Evolutionary conservation across 2,329 filamentous ascomycete species (phyloP).

Genomic region (Fusarium sp.): DNA sequence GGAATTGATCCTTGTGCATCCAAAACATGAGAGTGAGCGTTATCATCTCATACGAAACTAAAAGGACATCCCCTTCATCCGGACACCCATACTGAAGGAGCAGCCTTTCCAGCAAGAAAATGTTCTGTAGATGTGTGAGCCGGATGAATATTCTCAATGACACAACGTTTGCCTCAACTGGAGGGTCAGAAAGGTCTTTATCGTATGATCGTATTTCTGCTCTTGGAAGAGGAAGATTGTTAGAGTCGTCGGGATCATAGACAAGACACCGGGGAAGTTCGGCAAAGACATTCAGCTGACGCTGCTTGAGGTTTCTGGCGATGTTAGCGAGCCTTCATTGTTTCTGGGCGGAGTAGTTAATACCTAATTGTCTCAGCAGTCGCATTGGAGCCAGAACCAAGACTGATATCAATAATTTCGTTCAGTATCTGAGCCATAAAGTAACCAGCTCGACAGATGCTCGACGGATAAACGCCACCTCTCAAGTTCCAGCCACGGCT

Average conservation of each 20-base stretch:
- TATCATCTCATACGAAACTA: conserved; percentile 14
- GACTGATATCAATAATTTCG: background rate
- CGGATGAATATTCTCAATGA: background rate
- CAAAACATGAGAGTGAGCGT: background rate
- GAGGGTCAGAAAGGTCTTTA: background rate
- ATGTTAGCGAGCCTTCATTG: rapidly evolving
- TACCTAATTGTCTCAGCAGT: background rate
- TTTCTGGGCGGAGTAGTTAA: rapidly evolving
- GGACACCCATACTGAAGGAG: background rate
- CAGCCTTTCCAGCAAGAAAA: conserved; percentile 7
- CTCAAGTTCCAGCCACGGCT: background rate
- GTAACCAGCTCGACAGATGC: background rate
- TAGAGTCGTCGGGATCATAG: background rate
- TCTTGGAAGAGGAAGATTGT: background rate
- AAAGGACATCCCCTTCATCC: background rate
- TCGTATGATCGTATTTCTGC: rapidly evolving
- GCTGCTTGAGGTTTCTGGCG: background rate
- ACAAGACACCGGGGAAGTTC: background rate
- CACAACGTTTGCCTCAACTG: background rate
- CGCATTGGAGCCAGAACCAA: background rate
- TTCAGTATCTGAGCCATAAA: background rate
- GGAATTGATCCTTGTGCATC: conserved; percentile 13
- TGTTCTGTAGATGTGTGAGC: conserved; percentile 6
- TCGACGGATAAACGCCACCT: background rate
- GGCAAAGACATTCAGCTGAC: background rate